Percentiles rank a stretch among this genome's conserved stretches.
These are phyloP conservation scores for Volvox reticuliferus DNA, from an alignment of 139 green algal species.

Conservation along the genomic window DNA sequence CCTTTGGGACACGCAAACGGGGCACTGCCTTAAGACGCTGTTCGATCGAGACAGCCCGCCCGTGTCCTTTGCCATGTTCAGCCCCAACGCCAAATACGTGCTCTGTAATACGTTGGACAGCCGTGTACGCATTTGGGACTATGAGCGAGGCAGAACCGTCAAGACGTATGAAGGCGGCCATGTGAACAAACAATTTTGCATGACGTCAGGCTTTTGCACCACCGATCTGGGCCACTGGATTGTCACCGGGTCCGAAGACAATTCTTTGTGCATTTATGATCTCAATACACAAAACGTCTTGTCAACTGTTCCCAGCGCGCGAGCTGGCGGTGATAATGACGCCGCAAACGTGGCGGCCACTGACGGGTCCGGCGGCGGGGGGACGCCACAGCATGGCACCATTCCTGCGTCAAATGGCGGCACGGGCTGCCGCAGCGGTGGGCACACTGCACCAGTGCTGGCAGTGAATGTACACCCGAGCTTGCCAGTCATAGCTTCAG, in stretches of 20 bases:
- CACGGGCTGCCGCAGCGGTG: slow-evolving; percentile 17
- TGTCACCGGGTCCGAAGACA: slow-evolving; percentile 89
- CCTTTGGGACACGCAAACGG: slow-evolving; percentile 77
- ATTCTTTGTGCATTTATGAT: slow-evolving; percentile 84
- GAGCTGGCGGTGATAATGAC: not conserved
- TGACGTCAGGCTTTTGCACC: slow-evolving; percentile 63
- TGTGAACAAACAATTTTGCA: slow-evolving; percentile 70
- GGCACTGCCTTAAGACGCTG: slow-evolving; percentile 89
- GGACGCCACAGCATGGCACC: slow-evolving; percentile 50
- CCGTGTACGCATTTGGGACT: slow-evolving; percentile 83
- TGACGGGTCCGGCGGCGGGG: slow-evolving; percentile 15
- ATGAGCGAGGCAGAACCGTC: slow-evolving; percentile 63
- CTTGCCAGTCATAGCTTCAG: slow-evolving; percentile 58
- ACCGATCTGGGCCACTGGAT: slow-evolving; percentile 66
- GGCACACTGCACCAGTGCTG: slow-evolving; percentile 59
- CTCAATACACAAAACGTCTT: slow-evolving; percentile 74
- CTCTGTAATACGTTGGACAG: slow-evolving; percentile 77
- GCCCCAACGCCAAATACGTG: slow-evolving; percentile 86
- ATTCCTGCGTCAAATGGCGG: not conserved
- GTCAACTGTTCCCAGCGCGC: slow-evolving; percentile 56
- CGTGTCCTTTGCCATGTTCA: slow-evolving; percentile 86
- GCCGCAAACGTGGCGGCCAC: too few species aligned
- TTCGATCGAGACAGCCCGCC: slow-evolving; percentile 79
- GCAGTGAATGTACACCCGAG: slow-evolving; percentile 62
- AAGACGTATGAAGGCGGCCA: slow-evolving; percentile 75